Base-by-base conservation (phyloP, 176 grass and related monocot genomes). In the Oryza punctata region DNA sequence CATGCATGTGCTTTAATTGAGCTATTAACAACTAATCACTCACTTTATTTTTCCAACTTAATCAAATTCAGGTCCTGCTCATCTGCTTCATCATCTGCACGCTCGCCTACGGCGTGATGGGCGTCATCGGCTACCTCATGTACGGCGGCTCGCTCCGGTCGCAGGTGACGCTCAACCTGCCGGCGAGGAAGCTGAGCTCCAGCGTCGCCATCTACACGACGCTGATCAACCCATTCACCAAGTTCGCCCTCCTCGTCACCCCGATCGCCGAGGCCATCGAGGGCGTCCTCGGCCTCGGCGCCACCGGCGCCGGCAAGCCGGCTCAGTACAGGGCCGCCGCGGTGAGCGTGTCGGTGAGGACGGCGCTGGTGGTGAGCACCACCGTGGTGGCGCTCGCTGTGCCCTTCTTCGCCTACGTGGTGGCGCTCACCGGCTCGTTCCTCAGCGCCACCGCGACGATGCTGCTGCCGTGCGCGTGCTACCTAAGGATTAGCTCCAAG, bases 111-210 rank as follows among this genome's bases (percentile, higher is more conserved):
- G 95, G 86, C 21, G 35, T 94, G 7, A 94, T 89, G 75, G 92
- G 92, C 11, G 30, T 88, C 35, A 47, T 94, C 1, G 95, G 95
- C 80, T 97, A 97, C 86, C 73, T 92, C 73, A 97, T 97, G 95
- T 97, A 88, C 28, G 95, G 95, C 1, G 19, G 85, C 37, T 85
- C 89, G 6, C 32, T 94, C 25, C 68, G 75, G 32, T 97, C 95
- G 21, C 95, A 97, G 26, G 89, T 97, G 60, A 97, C 92, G 10
- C 79, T 97, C 1, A 94, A 97, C 72, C 92, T 97, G 16, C 88
- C 90, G 25, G 61, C 89, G 4, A 81, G 80, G 26, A 86, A 75
- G 14, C 2, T 91, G 4, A 85, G 78, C 74, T 89, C 95, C 46
- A 88, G 83, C 26, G 44, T 97, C 21, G 95, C 95, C 4, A 94